Conservation (phyloP, 2,329 filamentous ascomycete species). For the Alternaria panax region DNA sequence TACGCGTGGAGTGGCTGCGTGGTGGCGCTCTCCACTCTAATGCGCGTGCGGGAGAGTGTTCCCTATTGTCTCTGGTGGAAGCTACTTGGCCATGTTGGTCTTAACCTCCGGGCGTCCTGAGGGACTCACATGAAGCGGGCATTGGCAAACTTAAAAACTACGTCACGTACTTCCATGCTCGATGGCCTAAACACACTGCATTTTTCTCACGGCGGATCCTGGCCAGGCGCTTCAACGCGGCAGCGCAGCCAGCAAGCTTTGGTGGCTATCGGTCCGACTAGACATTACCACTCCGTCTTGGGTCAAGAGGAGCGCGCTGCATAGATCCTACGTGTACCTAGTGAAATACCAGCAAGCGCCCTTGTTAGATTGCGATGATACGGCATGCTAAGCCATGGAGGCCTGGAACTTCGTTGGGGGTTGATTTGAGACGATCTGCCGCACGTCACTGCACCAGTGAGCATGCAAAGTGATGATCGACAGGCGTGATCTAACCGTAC, state of each 20-base stretch:
- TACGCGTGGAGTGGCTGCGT: slow-evolving; percentile 2
- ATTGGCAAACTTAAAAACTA: slow-evolving; percentile 25
- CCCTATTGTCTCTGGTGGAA: slow-evolving; percentile 4
- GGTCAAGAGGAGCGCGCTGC: slow-evolving; percentile 31
- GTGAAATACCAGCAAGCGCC: slow-evolving; percentile 29
- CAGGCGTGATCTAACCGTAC: slow-evolving; percentile 19
- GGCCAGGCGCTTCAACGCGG: slow-evolving; percentile 28
- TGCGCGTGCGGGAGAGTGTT: slow-evolving; percentile 25
- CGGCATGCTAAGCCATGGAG: slow-evolving; percentile 23
- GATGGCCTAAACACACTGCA: slow-evolving; percentile 16
- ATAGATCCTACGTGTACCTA: slow-evolving; percentile 23
- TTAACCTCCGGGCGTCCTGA: slow-evolving; percentile 7
- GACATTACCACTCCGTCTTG: slow-evolving; percentile 35
- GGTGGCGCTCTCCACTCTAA: slow-evolving; percentile 16
- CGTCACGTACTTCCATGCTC: slow-evolving; percentile 31
- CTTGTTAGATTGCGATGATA: slow-evolving; percentile 23
- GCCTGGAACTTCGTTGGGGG: slow-evolving; percentile 38
- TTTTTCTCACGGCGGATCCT: slow-evolving; percentile 24
- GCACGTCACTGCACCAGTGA: slow-evolving; percentile 24
- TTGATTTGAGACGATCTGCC: slow-evolving; percentile 21
- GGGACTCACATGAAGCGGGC: slow-evolving; percentile 1
- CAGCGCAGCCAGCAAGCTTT: slow-evolving; percentile 34
- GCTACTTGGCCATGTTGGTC: slow-evolving; percentile 7
- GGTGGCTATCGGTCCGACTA: slow-evolving; percentile 44
- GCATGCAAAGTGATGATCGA: slow-evolving; percentile 23